A percentile compares a stretch with the other conserved stretches of the same genome.
phyloP scores from a whole-genome alignment of 2,329 filamentous ascomycete genomes.

The Phoma herbarum region DNA sequence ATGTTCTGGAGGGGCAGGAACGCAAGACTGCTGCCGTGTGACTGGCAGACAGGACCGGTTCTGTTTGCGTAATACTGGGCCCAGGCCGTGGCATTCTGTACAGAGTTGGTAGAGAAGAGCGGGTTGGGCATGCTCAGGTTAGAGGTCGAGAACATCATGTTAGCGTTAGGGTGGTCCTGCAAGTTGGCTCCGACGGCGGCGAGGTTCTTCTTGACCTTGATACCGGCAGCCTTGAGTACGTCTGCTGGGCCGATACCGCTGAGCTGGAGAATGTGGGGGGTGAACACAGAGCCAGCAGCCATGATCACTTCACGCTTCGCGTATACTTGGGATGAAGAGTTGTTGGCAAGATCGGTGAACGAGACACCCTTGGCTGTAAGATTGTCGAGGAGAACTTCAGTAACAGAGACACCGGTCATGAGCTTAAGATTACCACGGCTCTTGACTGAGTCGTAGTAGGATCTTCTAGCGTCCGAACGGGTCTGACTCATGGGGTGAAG shows the following conservation, averaged over 20 bases:
- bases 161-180: conserved; percentile 27
- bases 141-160: conserved; percentile 26
- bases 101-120: conserved; percentile 38
- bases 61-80: conserved; percentile 40
- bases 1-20: conserved; percentile 17
- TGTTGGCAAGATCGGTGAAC: conserved; percentile 12
- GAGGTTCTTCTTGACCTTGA: conserved; percentile 28
- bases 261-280: conserved; percentile 61
- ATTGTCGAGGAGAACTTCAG: conserved; percentile 16
- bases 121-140: conserved; percentile 27
- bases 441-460: conserved; percentile 27
- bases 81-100: conserved; percentile 44
- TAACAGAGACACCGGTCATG: conserved; percentile 16
- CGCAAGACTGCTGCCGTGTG: conserved; percentile 17
- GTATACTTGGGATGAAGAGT: neutral
- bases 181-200: conserved; percentile 34
- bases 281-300: conserved; percentile 64
- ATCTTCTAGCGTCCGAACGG: conserved; percentile 14
- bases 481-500: conserved; percentile 23
- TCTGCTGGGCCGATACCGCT: conserved; percentile 34
- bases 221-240: conserved; percentile 27
- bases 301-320: conserved; percentile 63
- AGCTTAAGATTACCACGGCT: conserved; percentile 22
- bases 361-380: conserved; percentile 18
- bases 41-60: conserved; percentile 40